These are phyloP conservation scores for Phytophthora agathidicida DNA, from an alignment of 352 stramenopile species.

Conservation along the genomic window DNA sequence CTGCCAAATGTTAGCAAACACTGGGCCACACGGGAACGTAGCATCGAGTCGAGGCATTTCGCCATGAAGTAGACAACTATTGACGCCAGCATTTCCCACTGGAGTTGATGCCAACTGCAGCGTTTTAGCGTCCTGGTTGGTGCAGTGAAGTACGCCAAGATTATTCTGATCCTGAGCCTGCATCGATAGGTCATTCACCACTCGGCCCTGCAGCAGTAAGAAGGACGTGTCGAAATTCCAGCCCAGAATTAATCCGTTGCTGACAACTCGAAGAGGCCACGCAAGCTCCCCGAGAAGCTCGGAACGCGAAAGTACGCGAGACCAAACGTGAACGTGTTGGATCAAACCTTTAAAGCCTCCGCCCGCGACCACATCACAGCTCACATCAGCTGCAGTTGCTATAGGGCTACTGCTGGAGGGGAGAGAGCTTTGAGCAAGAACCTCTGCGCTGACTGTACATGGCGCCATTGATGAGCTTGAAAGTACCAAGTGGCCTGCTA, in stretches of 20 bases:
- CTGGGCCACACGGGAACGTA: slow-evolving; percentile 62
- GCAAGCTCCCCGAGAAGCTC: slow-evolving; percentile 62
- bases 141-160: slow-evolving; percentile 43
- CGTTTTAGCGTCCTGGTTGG: neutral
- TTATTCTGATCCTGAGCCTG: slow-evolving; percentile 55
- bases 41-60: slow-evolving; percentile 47
- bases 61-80: slow-evolving; percentile 37
- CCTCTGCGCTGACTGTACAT: slow-evolving; percentile 10
- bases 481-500: slow-evolving; percentile 52
- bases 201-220: slow-evolving; percentile 22
- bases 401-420: neutral
- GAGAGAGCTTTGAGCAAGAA: neutral
- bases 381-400: slow-evolving; percentile 14
- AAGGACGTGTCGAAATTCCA: slow-evolving; percentile 66
- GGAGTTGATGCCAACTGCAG: neutral
- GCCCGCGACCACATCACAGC: slow-evolving; percentile 29
- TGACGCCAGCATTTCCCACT: neutral
- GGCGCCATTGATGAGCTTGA: slow-evolving; percentile 9
- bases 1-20: slow-evolving; percentile 77
- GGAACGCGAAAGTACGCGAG: slow-evolving; percentile 41
- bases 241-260: slow-evolving; percentile 60
- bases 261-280: slow-evolving; percentile 59
- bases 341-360: slow-evolving; percentile 48
- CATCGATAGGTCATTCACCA: slow-evolving; percentile 59
- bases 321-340: slow-evolving; percentile 74